Conservation (phyloP, 306 rosid species). For the Neltuma alba region DNA sequence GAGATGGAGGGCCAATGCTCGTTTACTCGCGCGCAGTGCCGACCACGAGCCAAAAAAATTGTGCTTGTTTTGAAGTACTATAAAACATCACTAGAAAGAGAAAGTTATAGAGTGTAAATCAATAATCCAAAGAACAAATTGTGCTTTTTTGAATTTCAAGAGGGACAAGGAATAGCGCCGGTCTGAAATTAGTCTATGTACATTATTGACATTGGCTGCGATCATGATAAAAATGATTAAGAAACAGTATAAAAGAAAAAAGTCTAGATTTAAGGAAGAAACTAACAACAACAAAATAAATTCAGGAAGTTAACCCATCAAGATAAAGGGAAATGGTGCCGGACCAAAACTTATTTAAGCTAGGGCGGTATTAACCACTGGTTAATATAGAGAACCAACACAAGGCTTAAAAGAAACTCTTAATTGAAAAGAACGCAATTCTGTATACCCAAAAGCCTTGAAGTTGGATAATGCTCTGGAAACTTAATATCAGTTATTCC, state of each 20-base stretch:
- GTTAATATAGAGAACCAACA: background rate
- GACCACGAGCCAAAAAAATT: background rate
- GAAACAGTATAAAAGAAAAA: background rate
- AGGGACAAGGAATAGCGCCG: background rate
- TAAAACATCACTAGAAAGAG: background rate
- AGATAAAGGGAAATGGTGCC: background rate
- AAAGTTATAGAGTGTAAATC: background rate
- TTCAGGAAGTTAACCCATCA: background rate
- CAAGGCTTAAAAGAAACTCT: background rate
- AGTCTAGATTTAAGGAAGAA: background rate
- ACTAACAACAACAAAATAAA: background rate
- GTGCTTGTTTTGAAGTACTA: no score
- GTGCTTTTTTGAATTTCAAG: background rate
- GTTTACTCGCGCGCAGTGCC: background rate
- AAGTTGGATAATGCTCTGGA: conserved; percentile 89
- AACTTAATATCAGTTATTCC: conserved; percentile 74
- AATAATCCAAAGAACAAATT: background rate
- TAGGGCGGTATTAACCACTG: background rate
- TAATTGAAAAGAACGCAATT: background rate
- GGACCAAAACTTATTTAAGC: background rate
- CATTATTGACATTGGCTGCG: background rate
- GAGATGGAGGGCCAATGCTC: background rate
- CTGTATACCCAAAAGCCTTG: conserved; percentile 77
- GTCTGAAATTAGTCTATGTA: background rate
- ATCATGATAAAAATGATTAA: background rate